phyloP scores from a whole-genome alignment of 805 yeast genomes.

The Hanseniaspora pseudoguilliermondii region DNA sequence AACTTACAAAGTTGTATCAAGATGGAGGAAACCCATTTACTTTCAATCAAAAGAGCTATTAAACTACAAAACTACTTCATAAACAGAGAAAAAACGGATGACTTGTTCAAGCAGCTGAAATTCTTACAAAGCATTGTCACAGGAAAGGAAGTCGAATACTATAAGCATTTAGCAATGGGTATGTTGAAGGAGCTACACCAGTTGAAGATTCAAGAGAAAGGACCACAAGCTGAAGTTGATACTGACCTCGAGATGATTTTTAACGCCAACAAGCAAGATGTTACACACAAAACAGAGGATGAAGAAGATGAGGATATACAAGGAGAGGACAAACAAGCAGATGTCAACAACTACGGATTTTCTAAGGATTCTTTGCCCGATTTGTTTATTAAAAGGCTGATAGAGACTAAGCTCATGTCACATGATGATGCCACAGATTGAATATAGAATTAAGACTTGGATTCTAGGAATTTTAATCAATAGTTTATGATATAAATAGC shows the following conservation, averaged over 20 bases:
- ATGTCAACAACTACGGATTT: neutral
- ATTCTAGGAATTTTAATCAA: no score
- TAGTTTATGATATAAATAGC: no score
- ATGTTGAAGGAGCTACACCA: neutral
- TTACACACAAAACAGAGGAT: neutral
- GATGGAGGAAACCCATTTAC: neutral
- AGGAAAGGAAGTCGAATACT: neutral
- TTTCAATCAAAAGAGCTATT: neutral
- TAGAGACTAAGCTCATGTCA: neutral
- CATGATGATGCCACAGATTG: neutral
- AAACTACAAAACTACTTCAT: slow-evolving; percentile 3
- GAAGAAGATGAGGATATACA: neutral
- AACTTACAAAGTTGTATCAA: neutral
- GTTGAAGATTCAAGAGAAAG: neutral
- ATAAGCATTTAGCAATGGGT: neutral
- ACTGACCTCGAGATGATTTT: neutral
- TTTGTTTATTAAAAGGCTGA: neutral
- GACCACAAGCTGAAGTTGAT: neutral
- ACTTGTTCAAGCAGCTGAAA: neutral
- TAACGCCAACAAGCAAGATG: no score
- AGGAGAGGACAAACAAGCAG: neutral
- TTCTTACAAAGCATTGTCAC: neutral
- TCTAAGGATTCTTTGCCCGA: slow-evolving; percentile 3
- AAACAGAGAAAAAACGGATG: neutral
- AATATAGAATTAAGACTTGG: no score